Base-by-base conservation (phyloP, 2,329 filamentous ascomycete species). In the Fusarium compactum region DNA sequence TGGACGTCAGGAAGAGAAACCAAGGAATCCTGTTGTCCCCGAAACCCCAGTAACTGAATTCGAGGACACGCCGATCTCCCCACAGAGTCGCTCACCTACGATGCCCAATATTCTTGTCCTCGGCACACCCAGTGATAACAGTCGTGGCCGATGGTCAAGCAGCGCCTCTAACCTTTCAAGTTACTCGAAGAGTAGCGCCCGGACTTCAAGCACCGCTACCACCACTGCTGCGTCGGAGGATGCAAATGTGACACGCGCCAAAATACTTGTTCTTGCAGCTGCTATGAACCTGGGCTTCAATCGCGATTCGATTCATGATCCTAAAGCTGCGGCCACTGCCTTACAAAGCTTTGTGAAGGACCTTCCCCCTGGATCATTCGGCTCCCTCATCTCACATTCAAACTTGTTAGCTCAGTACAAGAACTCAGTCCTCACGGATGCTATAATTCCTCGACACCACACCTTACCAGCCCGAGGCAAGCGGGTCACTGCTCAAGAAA, bases 1-100 rank as follows among this genome's bases (percentile, higher is more conserved):
- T 52, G 69, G 60, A 16, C 78, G 78, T 7, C 74, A 77, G 41
- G 82, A 88, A 63, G 83, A 90, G 73, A 83, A 82, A 77, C 78
- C 84, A 72, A 82, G 83, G 58, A 86, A 84, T 57, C 79, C 80
- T 20, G 81, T 82, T 3, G 86, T 90, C 7, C 95, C 95, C 1
- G 95, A 98, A 81, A 98, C 95, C 0, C 95, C 95, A 0, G 95
- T 95, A 1, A 98, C 95, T 7, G 94, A 98, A 72, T 98, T 98
- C 74, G 95, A 98, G 78, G 95, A 98, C 77, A 94, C 92, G 0
- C 91, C 93, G 6, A 88, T 94, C 45, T 97, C 94, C 0, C 92
- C 92, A 0, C 93, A 95, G 59, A 92, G 92, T 70, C 89, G 91
- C 46, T 91, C 88, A 10, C 88, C 91, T 1, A 90, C 90, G 41